These are phyloP conservation scores for Isabelozyma gotoi DNA, from an alignment of 805 yeast species.

Conservation along the genomic window DNA sequence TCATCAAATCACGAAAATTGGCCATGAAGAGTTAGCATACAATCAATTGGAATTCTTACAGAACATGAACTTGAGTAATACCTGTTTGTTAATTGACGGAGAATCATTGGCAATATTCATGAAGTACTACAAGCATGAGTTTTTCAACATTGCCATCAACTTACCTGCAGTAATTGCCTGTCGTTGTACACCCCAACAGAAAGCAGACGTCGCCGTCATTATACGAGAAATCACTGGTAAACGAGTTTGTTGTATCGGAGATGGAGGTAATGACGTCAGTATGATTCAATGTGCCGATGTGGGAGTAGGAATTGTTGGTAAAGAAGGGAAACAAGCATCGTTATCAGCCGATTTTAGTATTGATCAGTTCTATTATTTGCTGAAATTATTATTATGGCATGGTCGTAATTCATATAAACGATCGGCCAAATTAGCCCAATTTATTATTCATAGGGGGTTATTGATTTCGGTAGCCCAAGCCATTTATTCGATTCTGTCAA, in stretches of 20 bases:
- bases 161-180: constrained; percentile 97
- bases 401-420: constrained; percentile 96
- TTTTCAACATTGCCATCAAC: constrained; percentile 71
- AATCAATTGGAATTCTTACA: constrained; percentile 72
- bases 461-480: constrained; percentile 94
- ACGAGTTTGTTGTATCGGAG: constrained; percentile 97
- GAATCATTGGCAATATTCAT: constrained; percentile 77
- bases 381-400: constrained; percentile 91
- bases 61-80: constrained; percentile 49
- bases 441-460: constrained; percentile 94
- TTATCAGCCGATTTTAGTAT: constrained; percentile 96
- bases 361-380: constrained; percentile 84
- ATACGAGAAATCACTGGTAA: constrained; percentile 80
- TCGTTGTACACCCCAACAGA: constrained; percentile 97
- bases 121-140: constrained; percentile 63
- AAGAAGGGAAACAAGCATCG: constrained; percentile 97
- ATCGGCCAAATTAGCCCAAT: constrained; percentile 92
- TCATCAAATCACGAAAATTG: constrained; percentile 74
- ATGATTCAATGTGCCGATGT: constrained; percentile 99
- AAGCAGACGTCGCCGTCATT: constrained; percentile 87
- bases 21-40: constrained; percentile 65
- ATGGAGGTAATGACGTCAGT: constrained; percentile 98
- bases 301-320: constrained; percentile 98
- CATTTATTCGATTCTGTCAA: constrained; percentile 80
- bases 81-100: constrained; percentile 89